A percentile compares a stretch with the other conserved stretches of the same genome.
Conservation (phyloP, 78 protist genomes). For the Protostelium mycophagum region DNA sequence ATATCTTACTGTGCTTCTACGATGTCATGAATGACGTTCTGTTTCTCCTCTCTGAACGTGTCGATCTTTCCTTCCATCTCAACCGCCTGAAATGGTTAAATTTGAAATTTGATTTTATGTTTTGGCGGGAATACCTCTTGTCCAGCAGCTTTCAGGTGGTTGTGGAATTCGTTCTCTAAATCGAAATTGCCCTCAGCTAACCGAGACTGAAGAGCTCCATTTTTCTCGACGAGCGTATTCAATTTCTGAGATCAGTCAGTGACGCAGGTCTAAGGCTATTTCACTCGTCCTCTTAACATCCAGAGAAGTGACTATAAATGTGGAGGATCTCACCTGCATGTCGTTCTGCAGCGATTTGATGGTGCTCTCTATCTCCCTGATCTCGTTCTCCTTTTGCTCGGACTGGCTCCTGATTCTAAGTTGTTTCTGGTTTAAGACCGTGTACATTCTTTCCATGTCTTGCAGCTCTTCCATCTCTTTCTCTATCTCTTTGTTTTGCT, state of each 20-base stretch:
- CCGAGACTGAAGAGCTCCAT: not conserved
- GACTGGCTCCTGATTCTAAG: not conserved
- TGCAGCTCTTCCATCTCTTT: not conserved
- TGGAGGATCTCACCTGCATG: too few relatives aligned
- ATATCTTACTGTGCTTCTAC: constrained; percentile 50
- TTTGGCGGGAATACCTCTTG: too few relatives aligned
- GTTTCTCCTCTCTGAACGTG: constrained; percentile 19
- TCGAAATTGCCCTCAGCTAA: constrained; percentile 22
- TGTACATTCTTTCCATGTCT: not conserved
- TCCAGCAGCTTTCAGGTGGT: constrained; percentile 11
- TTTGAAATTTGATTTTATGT: too few relatives aligned
- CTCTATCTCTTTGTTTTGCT: not conserved
- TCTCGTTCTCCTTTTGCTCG: not conserved
- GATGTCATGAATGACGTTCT: constrained; percentile 15
- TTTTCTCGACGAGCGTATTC: not conserved
- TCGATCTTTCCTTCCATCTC: constrained; percentile 15
- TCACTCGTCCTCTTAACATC: too few relatives aligned
- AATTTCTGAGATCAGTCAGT: too few relatives aligned
- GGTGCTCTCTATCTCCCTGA: not conserved
- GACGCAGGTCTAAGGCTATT: too few relatives aligned
- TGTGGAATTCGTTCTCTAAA: constrained; percentile 13
- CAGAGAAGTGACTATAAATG: too few relatives aligned
- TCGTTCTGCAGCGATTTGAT: not conserved
- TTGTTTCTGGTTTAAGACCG: constrained; percentile 29
- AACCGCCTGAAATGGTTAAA: too few relatives aligned